Evolutionary conservation across 345 rosid genomes (phyloP), one percentile per base, ranked within the genome.

Genomic region (Abelmoschus esculentus): DNA sequence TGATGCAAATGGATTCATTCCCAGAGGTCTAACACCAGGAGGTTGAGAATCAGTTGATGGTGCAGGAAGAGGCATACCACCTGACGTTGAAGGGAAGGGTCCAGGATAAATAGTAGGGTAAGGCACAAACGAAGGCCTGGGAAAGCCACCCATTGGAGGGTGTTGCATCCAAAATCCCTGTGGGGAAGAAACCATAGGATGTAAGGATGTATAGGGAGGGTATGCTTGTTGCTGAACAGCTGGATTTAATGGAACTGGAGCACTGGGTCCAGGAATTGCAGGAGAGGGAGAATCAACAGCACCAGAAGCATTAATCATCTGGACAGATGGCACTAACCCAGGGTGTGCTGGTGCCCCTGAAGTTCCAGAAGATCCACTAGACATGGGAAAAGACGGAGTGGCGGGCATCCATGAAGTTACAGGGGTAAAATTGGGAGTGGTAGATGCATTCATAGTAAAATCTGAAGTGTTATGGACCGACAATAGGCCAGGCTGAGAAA

Each of bases 141-240:
- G 80, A 73, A 81, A 66, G 69, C 86, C 85, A 77, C 87, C 89
- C 76, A 84, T 77, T 71, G 79, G 88, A 15, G 87, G 89, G 72
- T 89, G 93, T 71, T 84, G 97, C 84, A 85, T 72, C 98, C 96
- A 87, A 67, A 70, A 84, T 74, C 88, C 92, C 71, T 82, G 96
- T 32, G 89, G 87, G 47, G 82, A 69, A 77, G 83, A 82, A 83
- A 77, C 83, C 78, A 86, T 78, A 70, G 86, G 26, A 78, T 93
- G 89, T 58, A 84, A 61, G 50, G 95, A 76, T 67, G 88, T 82
- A 78, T 82, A 84, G 53, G 87, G 75, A 65, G 89, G 86, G 73
- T 83, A 86, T 28, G 82, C 70, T 75, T 87, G 95, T 18, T 81
- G 90, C 81, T 83, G 93, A 78, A 77, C 67, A 47, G 73, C 76